Evolutionary conservation across 2,329 filamentous ascomycete genomes (phyloP), one percentile per base, ranked within the genome.

Genomic region (Penicillium sp.): DNA sequence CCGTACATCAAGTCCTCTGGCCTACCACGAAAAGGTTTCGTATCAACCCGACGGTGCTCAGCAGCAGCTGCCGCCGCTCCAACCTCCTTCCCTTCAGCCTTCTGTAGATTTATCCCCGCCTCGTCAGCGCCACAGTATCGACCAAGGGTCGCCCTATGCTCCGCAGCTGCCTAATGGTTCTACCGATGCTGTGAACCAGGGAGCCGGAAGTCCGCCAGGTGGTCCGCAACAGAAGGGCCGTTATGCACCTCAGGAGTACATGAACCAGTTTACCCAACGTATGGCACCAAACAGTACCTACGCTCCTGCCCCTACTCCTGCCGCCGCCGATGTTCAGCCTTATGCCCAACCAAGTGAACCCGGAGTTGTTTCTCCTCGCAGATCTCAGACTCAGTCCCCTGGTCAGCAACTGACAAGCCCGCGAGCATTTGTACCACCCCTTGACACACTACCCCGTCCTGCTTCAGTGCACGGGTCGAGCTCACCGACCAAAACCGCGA

Each of bases 1-100:
- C 19, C 79, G 85, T 55, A 87, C 84, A 7, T 87, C 85, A n/a
- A 87, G 85, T 69, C 85, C 85, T 16, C 75, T 88, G 16, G 85
- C 85, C 31, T 81, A 82, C 49, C 82, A 79, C 53, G 73, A 75
- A 49, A 76, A 73, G 54, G 61, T 64, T 31, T 72, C 70, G 7
- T 74, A 74, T 50, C 71, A 71, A 43, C 63, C 67, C 1, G 64
- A 68, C 27, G 63, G 64, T 2, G n/a, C 19, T n/a, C 56, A 57
- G 26, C 45, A 54, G 14, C 63, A 65, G 29, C 62, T 39, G 33
- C 44, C 27, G 21, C 35, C n/a, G 9, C 19, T 42, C 3, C 27
- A 49, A n/a, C 35, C 61, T 14, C 63, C 66, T n/a, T 67, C 65
- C 10, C 55, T 67, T 24, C 65, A 70, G 27, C 65, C 65, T 7